Conservation (phyloP, 371 early-diverging fungal genomes). For the Saksenaea oblongispora region DNA sequence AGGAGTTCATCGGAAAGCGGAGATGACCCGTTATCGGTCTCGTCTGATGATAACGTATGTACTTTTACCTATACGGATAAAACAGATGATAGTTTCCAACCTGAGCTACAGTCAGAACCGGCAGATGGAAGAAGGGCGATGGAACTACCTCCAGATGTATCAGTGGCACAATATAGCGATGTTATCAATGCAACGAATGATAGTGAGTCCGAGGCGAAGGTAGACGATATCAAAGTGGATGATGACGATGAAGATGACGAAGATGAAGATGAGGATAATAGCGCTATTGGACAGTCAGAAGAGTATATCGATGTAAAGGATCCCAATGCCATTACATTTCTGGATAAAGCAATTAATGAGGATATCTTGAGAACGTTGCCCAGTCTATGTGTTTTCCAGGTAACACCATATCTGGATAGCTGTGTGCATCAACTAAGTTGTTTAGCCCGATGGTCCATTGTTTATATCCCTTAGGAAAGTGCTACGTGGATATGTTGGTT, state of each 20-base stretch:
- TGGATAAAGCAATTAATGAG: conserved; percentile 47
- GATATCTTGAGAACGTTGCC: conserved; percentile 53
- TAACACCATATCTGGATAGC: conserved; percentile 11
- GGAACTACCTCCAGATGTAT: background rate
- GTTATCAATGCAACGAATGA: background rate
- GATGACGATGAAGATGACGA: conserved; percentile 20
- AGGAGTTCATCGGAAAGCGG: background rate
- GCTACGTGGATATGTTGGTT: conserved; percentile 44
- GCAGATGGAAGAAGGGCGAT: background rate
- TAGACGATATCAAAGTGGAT: conserved; percentile 6
- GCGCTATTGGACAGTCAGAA: conserved; percentile 12
- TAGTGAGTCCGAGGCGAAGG: background rate
- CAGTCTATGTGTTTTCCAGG: conserved; percentile 53
- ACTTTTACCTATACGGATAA: conserved; percentile 1
- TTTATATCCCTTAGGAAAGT: conserved; percentile 43
- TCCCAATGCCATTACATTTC: conserved; percentile 23
- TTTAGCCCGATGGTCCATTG: conserved; percentile 49
- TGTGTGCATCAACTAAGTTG: background rate
- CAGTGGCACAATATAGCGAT: background rate
- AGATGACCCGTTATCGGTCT: background rate
- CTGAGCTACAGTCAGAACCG: background rate
- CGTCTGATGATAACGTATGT: background rate
- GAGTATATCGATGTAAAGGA: conserved; percentile 16
- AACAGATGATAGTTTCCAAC: background rate
- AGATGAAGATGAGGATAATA: conserved; percentile 13